phyloP scores from a whole-genome alignment of 768 basidiomycete species.

The Hypholoma fasciculare region DNA sequence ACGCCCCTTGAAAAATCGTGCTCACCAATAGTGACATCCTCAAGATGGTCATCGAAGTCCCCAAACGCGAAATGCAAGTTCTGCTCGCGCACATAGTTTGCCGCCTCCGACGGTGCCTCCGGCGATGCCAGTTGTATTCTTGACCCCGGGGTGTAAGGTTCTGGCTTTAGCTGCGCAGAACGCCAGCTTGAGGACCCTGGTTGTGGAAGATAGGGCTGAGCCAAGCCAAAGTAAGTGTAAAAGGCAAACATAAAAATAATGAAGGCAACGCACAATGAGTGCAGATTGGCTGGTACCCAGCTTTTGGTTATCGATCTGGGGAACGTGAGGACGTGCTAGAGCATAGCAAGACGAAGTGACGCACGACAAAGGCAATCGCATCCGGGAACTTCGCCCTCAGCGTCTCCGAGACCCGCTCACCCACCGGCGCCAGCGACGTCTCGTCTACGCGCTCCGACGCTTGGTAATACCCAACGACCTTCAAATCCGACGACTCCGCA shows the following conservation, averaged over 20 bases:
- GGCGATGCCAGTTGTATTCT: conserved; percentile 46
- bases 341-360: conserved; percentile 19
- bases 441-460: conserved; percentile 68
- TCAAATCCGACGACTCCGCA: conserved; percentile 51
- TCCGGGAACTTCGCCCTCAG: conserved; percentile 54
- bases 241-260: background rate
- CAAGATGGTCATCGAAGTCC: conserved; percentile 84
- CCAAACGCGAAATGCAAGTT: conserved; percentile 61
- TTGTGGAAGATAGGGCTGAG: conserved; percentile 50
- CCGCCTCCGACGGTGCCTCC: conserved; percentile 46
- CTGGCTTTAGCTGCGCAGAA: conserved; percentile 35
- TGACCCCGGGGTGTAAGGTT: conserved; percentile 46
- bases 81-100: conserved; percentile 48
- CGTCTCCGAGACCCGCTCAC: conserved; percentile 60
- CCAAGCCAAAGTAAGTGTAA: background rate
- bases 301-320: conserved; percentile 61
- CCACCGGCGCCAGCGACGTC: conserved; percentile 59
- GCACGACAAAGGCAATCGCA: conserved; percentile 71
- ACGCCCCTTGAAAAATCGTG: conserved; percentile 14
- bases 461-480: conserved; percentile 75
- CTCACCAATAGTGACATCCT: conserved; percentile 63
- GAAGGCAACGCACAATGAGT: conserved; percentile 49
- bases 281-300: conserved; percentile 53
- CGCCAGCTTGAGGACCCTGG: conserved; percentile 44
- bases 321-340: background rate